Evolutionary conservation across 257 asterid species (phyloP).

Genomic region (Prunella vulgaris): DNA sequence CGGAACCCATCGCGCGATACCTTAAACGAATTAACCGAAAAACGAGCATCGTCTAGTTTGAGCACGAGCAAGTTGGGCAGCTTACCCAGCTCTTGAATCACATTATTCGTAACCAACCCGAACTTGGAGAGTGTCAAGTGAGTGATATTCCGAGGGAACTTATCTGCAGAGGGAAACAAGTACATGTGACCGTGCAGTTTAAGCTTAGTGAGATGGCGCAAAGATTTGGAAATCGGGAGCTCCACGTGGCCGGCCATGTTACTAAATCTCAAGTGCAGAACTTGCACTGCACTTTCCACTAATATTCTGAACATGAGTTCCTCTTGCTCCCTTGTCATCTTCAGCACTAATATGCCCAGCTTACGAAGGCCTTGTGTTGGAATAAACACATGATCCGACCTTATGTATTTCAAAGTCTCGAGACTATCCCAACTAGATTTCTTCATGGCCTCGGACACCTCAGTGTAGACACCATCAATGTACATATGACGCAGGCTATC

Average conservation of each 20-base stretch:
- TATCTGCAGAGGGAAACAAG: neutral
- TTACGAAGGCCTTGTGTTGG: neutral
- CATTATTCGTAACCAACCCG: no score
- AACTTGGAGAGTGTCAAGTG: neutral
- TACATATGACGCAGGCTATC: no score
- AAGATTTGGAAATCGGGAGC: neutral
- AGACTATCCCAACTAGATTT: slow-evolving; percentile 6
- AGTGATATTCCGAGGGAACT: neutral
- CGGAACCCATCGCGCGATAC: no score
- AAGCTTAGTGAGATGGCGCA: neutral
- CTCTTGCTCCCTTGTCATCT: neutral
- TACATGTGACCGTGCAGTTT: neutral
- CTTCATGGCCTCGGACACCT: no score
- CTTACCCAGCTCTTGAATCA: no score
- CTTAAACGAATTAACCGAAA: no score
- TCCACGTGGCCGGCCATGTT: no score
- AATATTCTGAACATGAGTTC: neutral
- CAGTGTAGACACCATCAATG: no score
- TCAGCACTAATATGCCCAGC: neutral
- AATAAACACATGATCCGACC: neutral
- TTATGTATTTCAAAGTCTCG: slow-evolving; percentile 16
- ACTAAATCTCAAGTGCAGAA: neutral
- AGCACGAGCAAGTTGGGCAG: no score
- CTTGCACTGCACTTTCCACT: neutral
- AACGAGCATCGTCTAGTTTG: no score